Conservation (phyloP, 1,139 yeast species). For the Pichia sp. region DNA sequence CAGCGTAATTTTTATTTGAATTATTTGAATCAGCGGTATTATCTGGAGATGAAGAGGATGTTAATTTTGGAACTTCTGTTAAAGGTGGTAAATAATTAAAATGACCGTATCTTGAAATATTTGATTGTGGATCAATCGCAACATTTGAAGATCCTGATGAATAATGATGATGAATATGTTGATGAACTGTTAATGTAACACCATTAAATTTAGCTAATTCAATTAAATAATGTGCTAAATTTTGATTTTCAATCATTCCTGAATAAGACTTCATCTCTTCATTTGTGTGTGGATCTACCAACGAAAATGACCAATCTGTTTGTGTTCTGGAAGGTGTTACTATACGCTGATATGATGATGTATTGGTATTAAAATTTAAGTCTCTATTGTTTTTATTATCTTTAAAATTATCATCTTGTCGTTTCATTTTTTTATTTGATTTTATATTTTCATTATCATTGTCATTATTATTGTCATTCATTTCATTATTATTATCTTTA, state of each 20-base stretch:
- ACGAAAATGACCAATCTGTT: constrained; percentile 27
- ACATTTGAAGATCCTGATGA: constrained; percentile 35
- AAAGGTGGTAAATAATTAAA: constrained; percentile 68
- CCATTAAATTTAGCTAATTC: constrained; percentile 56
- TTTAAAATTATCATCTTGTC: not conserved
- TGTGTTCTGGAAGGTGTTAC: constrained; percentile 22
- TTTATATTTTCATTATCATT: not conserved
- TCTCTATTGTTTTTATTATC: not conserved
- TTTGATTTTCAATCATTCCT: constrained; percentile 48
- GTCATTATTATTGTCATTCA: no score
- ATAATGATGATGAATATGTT: constrained; percentile 73
- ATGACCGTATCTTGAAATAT: constrained; percentile 55
- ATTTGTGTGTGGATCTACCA: constrained; percentile 27
- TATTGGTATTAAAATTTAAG: not conserved
- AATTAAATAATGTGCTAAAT: constrained; percentile 49
- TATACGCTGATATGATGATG: constrained; percentile 11
- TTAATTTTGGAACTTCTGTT: constrained; percentile 63
- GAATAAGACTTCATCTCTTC: constrained; percentile 28
- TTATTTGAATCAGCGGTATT: constrained; percentile 24
- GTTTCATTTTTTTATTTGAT: not conserved
- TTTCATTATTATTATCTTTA: not conserved
- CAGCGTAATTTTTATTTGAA: constrained; percentile 28
- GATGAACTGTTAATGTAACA: constrained; percentile 68
- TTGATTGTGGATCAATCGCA: constrained; percentile 46
- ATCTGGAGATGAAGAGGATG: constrained; percentile 45